Evolutionary conservation across 2,329 filamentous ascomycete species (phyloP).

Genomic region (Drechslera avenae): DNA sequence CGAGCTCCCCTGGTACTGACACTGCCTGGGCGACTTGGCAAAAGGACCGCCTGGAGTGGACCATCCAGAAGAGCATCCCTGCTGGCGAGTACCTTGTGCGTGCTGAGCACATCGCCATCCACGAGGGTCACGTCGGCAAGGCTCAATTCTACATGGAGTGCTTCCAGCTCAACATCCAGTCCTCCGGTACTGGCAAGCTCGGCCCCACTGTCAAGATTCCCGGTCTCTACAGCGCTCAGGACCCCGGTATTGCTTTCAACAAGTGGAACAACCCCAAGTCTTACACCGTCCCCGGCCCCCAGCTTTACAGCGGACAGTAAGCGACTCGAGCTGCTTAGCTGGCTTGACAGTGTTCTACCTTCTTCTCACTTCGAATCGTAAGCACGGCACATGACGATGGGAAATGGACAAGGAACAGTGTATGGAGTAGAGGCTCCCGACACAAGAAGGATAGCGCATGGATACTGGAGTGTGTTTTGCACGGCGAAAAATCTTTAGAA

Average conservation of each 20-base stretch:
- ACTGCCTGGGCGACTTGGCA: constrained; percentile 44
- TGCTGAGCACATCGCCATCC: constrained; percentile 44
- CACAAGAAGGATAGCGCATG: too few species aligned
- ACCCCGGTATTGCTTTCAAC: constrained; percentile 58
- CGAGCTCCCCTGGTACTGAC: constrained; percentile 29
- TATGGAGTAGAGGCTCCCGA: too few species aligned
- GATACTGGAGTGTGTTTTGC: too few species aligned
- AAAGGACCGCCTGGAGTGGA: constrained; percentile 52
- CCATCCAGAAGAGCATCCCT: constrained; percentile 49
- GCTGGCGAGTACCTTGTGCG: constrained; percentile 49
- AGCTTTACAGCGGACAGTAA: constrained; percentile 29
- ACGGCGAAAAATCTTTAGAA: too few species aligned
- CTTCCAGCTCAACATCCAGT: constrained; percentile 56
- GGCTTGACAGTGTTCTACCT: too few species aligned
- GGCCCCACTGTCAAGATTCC: constrained; percentile 55
- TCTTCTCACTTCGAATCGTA: constrained; percentile 12
- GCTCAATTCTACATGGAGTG: constrained; percentile 47
- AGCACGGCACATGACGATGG: constrained; percentile 24
- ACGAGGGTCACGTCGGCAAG: constrained; percentile 37
- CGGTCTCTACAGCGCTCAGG: constrained; percentile 54
- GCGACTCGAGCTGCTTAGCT: not conserved
- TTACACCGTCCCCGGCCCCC: constrained; percentile 41
- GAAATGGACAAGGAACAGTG: too few species aligned
- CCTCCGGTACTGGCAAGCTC: constrained; percentile 48
- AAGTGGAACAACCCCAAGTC: constrained; percentile 46